Evolutionary conservation across 768 basidiomycete genomes (phyloP).

Genomic region (Agrocybe pediades): DNA sequence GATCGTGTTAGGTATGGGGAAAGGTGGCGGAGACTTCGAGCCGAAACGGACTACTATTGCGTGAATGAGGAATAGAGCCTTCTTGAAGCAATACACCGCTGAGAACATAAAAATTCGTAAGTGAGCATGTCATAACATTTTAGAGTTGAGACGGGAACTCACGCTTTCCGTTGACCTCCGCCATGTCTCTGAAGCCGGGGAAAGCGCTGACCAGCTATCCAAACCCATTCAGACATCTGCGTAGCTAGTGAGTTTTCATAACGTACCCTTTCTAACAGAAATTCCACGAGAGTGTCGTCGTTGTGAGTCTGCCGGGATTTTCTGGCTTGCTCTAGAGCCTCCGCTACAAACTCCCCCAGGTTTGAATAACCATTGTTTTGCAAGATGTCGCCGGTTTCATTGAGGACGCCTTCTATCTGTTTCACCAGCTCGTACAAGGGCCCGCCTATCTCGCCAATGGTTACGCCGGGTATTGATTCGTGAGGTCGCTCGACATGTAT

Average conservation of each 20-base stretch:
- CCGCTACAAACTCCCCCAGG: conserved; percentile 75
- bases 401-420: conserved; percentile 61
- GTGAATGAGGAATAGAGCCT: conserved; percentile 81
- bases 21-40: conserved; percentile 48
- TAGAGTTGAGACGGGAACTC: too few species aligned
- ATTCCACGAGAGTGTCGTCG: conserved; percentile 40
- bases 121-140: too few species aligned
- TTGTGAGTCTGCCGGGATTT: conserved; percentile 23
- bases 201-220: conserved; percentile 73
- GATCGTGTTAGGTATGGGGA: conserved; percentile 63
- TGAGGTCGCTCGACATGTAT: conserved; percentile 74
- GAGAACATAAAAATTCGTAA: conserved; percentile 1
- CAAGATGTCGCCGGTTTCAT: conserved; percentile 73
- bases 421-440: conserved; percentile 73
- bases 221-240: conserved; percentile 3
- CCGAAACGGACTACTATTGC: conserved; percentile 70
- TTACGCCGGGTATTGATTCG: conserved; percentile 65
- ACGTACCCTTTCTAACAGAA: conserved; percentile 64
- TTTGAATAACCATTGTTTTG: conserved; percentile 61
- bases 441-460: conserved; percentile 76
- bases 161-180: conserved; percentile 65
- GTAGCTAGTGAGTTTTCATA: conserved; percentile 3
- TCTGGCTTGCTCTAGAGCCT: conserved; percentile 59
- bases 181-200: conserved; percentile 84
- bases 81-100: conserved; percentile 92